These are phyloP conservation scores for Heterobasidion annosum DNA, from an alignment of 1,284 basidiomycete genomes.

Conservation along the genomic window DNA sequence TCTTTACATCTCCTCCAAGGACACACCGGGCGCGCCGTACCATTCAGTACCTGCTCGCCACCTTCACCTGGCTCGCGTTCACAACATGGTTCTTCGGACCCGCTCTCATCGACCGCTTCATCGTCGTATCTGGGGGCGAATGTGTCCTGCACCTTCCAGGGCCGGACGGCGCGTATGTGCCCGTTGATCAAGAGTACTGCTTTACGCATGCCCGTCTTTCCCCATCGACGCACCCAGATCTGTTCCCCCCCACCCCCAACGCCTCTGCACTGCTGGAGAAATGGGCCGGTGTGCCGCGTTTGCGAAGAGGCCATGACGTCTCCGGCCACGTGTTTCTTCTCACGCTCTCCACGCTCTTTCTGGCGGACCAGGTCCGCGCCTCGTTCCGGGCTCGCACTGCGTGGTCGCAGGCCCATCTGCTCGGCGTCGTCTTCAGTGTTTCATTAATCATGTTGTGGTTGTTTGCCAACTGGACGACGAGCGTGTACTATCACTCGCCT, in stretches of 20 bases:
- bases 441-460: conserved; percentile 62
- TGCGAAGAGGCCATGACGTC: conserved; percentile 85
- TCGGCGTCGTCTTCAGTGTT: conserved; percentile 34
- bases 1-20: conserved; percentile 40
- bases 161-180: conserved; percentile 33
- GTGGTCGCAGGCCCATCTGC: conserved; percentile 1
- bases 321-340: conserved; percentile 93
- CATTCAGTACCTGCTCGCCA: conserved; percentile 55
- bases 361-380: conserved; percentile 64
- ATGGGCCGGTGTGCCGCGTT: conserved; percentile 42
- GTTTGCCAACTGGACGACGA: conserved; percentile 73
- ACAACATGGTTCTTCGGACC: conserved; percentile 93
- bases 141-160: conserved; percentile 63
- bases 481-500: conserved; percentile 87
- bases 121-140: conserved; percentile 71
- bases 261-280: conserved; percentile 16
- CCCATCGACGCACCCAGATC: conserved; percentile 49
- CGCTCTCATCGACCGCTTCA: conserved; percentile 69
- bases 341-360: conserved; percentile 74
- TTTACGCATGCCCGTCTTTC: conserved; percentile 41
- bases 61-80: conserved; percentile 67
- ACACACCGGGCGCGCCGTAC: conserved; percentile 34
- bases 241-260: conserved; percentile 41
- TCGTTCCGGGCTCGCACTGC: conserved; percentile 25
- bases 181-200: conserved; percentile 57